phyloP scores from a whole-genome alignment of 1,139 yeast species.

The Diutina sp. region DNA sequence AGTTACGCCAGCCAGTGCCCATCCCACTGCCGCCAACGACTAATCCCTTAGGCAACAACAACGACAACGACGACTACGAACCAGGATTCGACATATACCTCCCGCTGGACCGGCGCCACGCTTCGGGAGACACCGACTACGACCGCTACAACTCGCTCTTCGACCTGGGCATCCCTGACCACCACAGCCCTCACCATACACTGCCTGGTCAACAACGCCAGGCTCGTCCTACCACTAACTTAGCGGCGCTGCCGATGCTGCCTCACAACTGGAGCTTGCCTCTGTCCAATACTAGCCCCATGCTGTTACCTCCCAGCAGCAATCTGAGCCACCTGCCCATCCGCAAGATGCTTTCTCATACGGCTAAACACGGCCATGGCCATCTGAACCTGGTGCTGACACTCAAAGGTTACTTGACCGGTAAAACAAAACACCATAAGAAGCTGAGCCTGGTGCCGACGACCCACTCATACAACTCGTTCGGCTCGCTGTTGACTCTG shows the following conservation, averaged over 20 bases:
- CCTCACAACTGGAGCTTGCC: conserved; percentile 3
- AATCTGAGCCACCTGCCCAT: background rate
- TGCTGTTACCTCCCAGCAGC: background rate
- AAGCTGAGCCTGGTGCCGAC: conserved; percentile 2
- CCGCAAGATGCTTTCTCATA: background rate
- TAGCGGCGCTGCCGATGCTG: background rate
- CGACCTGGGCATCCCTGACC: background rate
- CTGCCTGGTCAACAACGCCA: background rate
- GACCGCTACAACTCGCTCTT: background rate
- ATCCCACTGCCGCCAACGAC: background rate
- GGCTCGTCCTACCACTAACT: background rate
- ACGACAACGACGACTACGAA: background rate
- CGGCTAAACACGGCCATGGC: background rate
- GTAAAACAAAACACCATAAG: background rate
- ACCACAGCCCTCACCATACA: background rate
- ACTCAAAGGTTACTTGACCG: background rate
- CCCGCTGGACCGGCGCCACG: background rate
- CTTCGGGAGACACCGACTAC: background rate
- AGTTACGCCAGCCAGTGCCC: background rate
- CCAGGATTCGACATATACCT: background rate
- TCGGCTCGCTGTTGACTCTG: background rate
- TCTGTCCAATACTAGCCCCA: background rate
- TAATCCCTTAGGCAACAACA: background rate
- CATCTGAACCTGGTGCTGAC: background rate
- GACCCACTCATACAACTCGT: background rate